A percentile compares a stretch with the other conserved stretches of the same genome.
Conservation (phyloP, 495 filamentous ascomycete genomes). For the Podospora bellae-mahoneyi region DNA sequence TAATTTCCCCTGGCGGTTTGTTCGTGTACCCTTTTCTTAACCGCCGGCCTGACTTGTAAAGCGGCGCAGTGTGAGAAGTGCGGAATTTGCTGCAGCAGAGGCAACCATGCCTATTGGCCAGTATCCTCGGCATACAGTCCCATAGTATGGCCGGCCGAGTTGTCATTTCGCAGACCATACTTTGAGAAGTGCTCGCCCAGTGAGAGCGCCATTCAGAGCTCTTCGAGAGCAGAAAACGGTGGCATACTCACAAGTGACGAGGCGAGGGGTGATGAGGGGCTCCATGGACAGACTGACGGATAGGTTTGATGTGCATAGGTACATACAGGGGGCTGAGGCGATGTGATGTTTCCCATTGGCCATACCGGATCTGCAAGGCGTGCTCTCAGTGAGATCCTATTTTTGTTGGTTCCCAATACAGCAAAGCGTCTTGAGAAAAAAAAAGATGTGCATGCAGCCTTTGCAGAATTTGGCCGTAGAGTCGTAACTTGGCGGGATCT, state of each 20-base stretch:
- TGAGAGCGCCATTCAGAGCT: background rate
- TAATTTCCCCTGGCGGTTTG: background rate
- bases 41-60: background rate
- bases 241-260: background rate
- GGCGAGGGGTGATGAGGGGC: background rate
- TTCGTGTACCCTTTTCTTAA: background rate
- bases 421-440: conserved; percentile 7
- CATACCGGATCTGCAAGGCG: conserved; percentile 20
- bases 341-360: conserved; percentile 19
- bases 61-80: conserved; percentile 3
- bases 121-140: background rate
- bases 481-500: background rate
- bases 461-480: conserved; percentile 1
- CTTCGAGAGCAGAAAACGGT: background rate
- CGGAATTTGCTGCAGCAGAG: conserved; percentile 14
- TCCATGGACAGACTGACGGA: conserved; percentile 11
- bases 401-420: conserved; percentile 19
- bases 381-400: conserved; percentile 28
- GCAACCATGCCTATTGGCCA: background rate
- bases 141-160: background rate
- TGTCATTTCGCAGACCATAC: background rate
- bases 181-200: background rate
- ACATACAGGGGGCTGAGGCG: conserved; percentile 18
- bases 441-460: conserved; percentile 3
- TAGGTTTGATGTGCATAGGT: conserved; percentile 15